Evolutionary conservation across 140 eudicot genomes (phyloP), one percentile per base, ranked within the genome.

Genomic region (Anethum foeniculum): DNA sequence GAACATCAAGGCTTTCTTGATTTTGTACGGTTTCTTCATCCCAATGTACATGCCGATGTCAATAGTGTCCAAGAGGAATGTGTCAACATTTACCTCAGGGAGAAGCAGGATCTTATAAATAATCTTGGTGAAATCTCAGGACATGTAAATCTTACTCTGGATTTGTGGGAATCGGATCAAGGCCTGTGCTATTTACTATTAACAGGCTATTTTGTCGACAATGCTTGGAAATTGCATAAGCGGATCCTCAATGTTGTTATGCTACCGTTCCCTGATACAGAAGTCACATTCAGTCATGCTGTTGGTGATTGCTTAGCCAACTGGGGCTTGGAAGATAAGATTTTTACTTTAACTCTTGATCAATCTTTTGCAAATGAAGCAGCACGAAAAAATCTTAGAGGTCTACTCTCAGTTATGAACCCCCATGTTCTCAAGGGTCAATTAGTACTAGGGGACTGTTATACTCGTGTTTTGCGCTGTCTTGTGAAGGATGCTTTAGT

Each of bases 221-320:
- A 82, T 48, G 93, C 90, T 78, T 92, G 97, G 97, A 94, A 85
- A 71, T 62, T 92, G 90, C 94, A 88, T 43, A 44, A 86, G 23
- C 77, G 94, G 68, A 84, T 90, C 11, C 88, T 94, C n/a, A 91
- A 86, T n/a, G 88, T 90, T 74, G 82, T 89, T 16, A 71, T 81
- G 65, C 73, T 92, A 69, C 93, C 91, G 0, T 87, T 81, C 28
- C 79, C 82, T 2, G 87, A 88, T 25, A 80, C 90, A n/a, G 87
- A 88, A 81, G 80, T 80, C 1, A 88, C 91, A 18, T 83, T 87
- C 38, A 87, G 79, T 56, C 88, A 85, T 77, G 89, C 93, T 5
- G 83, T 87, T 71, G 47, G 71, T 44, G 74, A 85, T 15, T 87
- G 86, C 80, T 85, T 89, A 7, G 80, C 89, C 28, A 87, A 85